Evolutionary conservation across 2,329 filamentous ascomycete genomes (phyloP).

Genomic region (Claviceps pazoutovae): DNA sequence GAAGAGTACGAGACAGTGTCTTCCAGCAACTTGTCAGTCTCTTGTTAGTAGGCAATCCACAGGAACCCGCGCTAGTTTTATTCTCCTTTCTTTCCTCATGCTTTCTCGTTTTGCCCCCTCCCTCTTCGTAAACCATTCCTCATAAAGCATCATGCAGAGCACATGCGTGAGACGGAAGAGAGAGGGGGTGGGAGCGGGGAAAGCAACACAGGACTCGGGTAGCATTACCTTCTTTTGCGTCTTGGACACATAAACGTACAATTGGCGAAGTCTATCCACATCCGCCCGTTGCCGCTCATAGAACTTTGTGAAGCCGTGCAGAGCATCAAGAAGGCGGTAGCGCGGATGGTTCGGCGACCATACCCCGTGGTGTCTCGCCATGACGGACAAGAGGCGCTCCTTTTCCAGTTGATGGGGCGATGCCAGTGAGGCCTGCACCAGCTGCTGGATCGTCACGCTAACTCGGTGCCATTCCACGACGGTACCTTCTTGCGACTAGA

Average conservation of each 20-base stretch:
- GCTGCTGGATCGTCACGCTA: conserved; percentile 14
- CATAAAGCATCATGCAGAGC: too few relatives aligned
- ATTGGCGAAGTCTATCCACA: conserved; percentile 18
- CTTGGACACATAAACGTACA: conserved; percentile 23
- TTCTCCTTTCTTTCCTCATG: too few relatives aligned
- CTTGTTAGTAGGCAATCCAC: background rate
- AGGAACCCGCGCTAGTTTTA: too few relatives aligned
- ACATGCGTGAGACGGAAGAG: too few relatives aligned
- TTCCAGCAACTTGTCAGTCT: conserved; percentile 31
- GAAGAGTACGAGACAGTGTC: conserved; percentile 42
- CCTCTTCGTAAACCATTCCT: too few relatives aligned
- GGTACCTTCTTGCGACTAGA: background rate
- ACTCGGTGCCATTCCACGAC: conserved; percentile 15
- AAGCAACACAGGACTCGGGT: background rate
- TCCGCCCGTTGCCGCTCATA: conserved; percentile 21
- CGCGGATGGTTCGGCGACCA: conserved; percentile 24
- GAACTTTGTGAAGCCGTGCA: conserved; percentile 24
- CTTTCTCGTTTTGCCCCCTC: too few relatives aligned
- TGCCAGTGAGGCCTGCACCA: conserved; percentile 7
- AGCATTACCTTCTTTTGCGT: conserved; percentile 17
- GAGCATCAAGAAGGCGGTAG: conserved; percentile 25
- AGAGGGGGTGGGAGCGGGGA: too few relatives aligned
- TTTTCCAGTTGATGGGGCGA: conserved; percentile 18
- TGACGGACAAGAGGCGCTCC: conserved; percentile 14
- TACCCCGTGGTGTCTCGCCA: conserved; percentile 16